Evolutionary conservation across 2,329 filamentous ascomycete species (phyloP).

Genomic region (Samsoniella hepiali): DNA sequence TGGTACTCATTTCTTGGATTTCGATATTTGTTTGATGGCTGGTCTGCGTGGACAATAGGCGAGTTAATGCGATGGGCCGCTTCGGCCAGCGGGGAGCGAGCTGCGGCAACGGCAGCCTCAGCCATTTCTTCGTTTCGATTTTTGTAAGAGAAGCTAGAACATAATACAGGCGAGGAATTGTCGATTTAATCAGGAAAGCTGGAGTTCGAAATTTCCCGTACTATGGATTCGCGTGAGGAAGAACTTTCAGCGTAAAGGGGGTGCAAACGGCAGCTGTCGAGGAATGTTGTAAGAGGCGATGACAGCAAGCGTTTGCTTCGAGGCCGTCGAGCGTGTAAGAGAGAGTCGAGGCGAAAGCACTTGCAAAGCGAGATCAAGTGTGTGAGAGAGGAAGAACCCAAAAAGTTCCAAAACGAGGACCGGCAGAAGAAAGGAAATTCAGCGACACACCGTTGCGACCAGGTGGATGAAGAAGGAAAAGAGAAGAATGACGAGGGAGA

Average conservation of each 20-base stretch:
- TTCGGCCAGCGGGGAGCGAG: conserved; percentile 45
- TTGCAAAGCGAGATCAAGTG: conserved; percentile 6
- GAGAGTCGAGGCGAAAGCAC: conserved; percentile 4
- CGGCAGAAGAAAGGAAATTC: conserved; percentile 19
- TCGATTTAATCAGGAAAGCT: conserved; percentile 1
- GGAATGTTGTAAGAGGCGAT: conserved; percentile 10
- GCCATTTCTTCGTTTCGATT: conserved; percentile 29
- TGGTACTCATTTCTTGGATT: conserved; percentile 22
- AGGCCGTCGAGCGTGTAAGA: conserved; percentile 10
- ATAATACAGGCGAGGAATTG: conserved; percentile 30
- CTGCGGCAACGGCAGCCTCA: conserved; percentile 30
- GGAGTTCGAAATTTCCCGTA: not conserved
- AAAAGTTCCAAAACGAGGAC: not conserved
- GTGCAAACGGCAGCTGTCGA: conserved; percentile 11
- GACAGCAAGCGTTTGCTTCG: conserved; percentile 2
- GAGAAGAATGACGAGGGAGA: conserved; percentile 15
- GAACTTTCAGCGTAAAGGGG: not conserved
- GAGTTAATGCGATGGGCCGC: conserved; percentile 48
- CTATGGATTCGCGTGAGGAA: not conserved
- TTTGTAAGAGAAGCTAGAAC: conserved; percentile 30
- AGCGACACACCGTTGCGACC: conserved; percentile 1
- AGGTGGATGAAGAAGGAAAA: conserved; percentile 15
- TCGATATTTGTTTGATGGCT: conserved; percentile 31
- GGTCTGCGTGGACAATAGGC: conserved; percentile 29
- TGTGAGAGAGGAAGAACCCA: not conserved